Conservation (phyloP, 371 early-diverging fungal genomes). For the Saksenaea vasiformis region DNA sequence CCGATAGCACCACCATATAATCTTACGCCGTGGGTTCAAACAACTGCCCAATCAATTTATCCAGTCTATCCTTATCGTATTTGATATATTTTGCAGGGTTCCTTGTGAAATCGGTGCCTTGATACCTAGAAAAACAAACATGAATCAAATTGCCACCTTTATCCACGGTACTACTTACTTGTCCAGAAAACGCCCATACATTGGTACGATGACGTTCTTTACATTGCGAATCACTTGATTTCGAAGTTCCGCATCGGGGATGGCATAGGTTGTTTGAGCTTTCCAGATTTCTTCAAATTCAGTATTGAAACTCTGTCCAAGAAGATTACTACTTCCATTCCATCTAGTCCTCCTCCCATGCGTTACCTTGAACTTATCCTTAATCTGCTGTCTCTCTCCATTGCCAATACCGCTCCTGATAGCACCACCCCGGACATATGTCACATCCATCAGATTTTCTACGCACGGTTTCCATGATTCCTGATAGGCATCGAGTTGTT, state of each 20-base stretch:
- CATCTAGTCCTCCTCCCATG: background rate
- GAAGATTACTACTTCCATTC: background rate
- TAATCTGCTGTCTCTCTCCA: slow-evolving; percentile 70
- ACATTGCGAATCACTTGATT: slow-evolving; percentile 73
- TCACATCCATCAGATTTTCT: slow-evolving; percentile 74
- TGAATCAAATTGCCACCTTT: slow-evolving; percentile 11
- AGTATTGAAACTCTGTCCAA: slow-evolving; percentile 68
- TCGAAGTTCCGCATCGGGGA: slow-evolving; percentile 82
- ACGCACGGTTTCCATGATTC: slow-evolving; percentile 78
- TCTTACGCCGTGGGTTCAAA: slow-evolving; percentile 59
- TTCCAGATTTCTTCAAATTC: slow-evolving; percentile 80
- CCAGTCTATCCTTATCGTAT: slow-evolving; percentile 71
- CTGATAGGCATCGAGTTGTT: slow-evolving; percentile 63
- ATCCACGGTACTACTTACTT: slow-evolving; percentile 41
- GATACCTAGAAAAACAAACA: slow-evolving; percentile 39
- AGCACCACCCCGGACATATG: slow-evolving; percentile 67
- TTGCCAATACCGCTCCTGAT: slow-evolving; percentile 67
- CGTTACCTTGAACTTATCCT: slow-evolving; percentile 77
- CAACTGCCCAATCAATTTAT: slow-evolving; percentile 67
- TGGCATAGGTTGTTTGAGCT: slow-evolving; percentile 73
- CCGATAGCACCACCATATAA: background rate
- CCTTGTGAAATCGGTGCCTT: slow-evolving; percentile 72
- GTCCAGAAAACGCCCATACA: slow-evolving; percentile 78
- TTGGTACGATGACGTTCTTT: slow-evolving; percentile 73
- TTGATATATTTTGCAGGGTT: slow-evolving; percentile 83